These are phyloP conservation scores for Dentipellis sp. DNA, from an alignment of 768 basidiomycete species.

Conservation along the genomic window DNA sequence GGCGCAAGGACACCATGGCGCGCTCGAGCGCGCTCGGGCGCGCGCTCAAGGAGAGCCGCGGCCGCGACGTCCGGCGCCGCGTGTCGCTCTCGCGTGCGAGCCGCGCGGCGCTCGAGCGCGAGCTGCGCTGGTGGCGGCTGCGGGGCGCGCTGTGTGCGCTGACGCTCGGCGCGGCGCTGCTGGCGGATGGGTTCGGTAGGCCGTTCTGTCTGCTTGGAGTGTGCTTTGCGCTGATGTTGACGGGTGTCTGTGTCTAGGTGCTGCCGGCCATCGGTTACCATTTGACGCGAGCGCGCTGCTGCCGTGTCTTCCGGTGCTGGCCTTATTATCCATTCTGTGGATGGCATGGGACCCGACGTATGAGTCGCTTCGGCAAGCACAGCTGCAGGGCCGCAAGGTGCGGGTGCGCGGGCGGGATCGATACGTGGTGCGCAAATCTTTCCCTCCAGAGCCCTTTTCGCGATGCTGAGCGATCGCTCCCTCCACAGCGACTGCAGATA, in stretches of 20 bases:
- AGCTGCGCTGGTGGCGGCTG: constrained; percentile 57
- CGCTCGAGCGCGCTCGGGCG: constrained; percentile 66
- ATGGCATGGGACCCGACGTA: constrained; percentile 85
- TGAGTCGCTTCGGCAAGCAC: constrained; percentile 43
- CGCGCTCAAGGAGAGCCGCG: constrained; percentile 57
- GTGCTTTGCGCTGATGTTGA: neutral
- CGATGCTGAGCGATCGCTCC: constrained; percentile 1
- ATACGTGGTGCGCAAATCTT: constrained; percentile 48
- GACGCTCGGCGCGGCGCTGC: constrained; percentile 34
- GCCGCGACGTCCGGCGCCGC: constrained; percentile 48
- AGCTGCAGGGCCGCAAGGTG: constrained; percentile 63
- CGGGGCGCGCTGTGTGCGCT: constrained; percentile 60
- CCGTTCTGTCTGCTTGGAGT: neutral
- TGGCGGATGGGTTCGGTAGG: constrained; percentile 40
- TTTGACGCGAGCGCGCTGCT: neutral
- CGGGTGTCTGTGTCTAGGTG: constrained; percentile 1
- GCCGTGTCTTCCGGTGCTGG: constrained; percentile 38
- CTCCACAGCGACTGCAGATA: constrained; percentile 54
- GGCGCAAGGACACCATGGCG: constrained; percentile 73
- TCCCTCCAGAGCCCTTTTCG: neutral
- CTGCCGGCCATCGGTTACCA: constrained; percentile 2
- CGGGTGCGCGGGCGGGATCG: constrained; percentile 52
- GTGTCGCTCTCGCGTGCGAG: constrained; percentile 31
- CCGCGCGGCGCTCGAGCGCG: constrained; percentile 34
- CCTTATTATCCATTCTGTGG: constrained; percentile 61